A percentile compares a stretch with the other conserved stretches of the same genome.
Evolutionary conservation across 2,329 filamentous ascomycete genomes (phyloP).

Genomic region (Chaetomium sp.): DNA sequence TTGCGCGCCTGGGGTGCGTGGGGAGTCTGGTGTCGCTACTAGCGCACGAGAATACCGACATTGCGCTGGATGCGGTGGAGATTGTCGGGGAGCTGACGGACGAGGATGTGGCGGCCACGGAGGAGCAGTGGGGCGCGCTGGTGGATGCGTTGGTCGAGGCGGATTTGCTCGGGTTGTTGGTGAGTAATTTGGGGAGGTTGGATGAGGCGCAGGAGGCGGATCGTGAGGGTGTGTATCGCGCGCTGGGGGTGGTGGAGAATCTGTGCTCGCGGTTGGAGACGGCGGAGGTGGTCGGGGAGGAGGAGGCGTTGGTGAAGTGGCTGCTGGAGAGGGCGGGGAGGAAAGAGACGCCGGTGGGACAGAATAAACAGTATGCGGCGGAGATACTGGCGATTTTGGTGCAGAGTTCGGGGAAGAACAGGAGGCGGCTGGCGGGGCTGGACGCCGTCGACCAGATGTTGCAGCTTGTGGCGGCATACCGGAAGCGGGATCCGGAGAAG

Average conservation of each 20-base stretch:
- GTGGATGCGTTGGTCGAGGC: slow-evolving; percentile 68
- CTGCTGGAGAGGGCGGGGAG: slow-evolving; percentile 72
- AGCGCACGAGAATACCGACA: slow-evolving; percentile 95
- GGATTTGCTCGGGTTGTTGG: slow-evolving; percentile 72
- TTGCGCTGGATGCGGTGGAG: slow-evolving; percentile 88
- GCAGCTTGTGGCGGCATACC: slow-evolving; percentile 81
- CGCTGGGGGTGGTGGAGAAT: slow-evolving; percentile 81
- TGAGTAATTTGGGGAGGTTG: slow-evolving; percentile 76
- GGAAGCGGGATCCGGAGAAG: slow-evolving; percentile 81
- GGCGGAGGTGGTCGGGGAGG: slow-evolving; percentile 70
- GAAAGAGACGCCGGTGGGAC: slow-evolving; percentile 68
- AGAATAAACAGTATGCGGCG: slow-evolving; percentile 95
- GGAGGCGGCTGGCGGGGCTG: slow-evolving; percentile 61
- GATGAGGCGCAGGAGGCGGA: slow-evolving; percentile 75
- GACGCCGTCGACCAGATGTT: slow-evolving; percentile 80
- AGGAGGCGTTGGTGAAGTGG: slow-evolving; percentile 73
- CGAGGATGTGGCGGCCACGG: slow-evolving; percentile 81
- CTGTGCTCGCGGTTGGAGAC: slow-evolving; percentile 71
- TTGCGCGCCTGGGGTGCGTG: slow-evolving; percentile 73
- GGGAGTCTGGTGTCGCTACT: slow-evolving; percentile 77
- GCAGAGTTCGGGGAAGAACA: slow-evolving; percentile 70
- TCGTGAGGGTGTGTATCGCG: slow-evolving; percentile 82
- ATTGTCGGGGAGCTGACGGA: slow-evolving; percentile 90
- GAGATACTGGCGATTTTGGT: slow-evolving; percentile 89
- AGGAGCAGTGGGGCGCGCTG: slow-evolving; percentile 77